These are phyloP conservation scores for Phytophthora podocarpi DNA, from an alignment of 352 stramenopile genomes.

Conservation along the genomic window DNA sequence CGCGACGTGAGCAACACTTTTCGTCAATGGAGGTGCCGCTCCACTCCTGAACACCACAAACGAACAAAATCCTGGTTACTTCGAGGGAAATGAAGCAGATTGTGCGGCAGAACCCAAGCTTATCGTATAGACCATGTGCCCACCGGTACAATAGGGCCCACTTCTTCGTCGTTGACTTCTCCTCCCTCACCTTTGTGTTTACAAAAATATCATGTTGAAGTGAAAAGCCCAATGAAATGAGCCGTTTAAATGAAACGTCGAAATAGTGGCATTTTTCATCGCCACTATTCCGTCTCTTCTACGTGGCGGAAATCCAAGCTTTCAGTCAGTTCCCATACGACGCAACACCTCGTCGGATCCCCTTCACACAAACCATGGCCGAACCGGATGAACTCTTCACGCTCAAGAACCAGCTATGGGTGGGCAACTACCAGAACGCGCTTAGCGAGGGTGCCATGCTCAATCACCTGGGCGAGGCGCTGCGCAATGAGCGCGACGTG, in stretches of 20 bases:
- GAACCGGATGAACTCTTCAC: conserved; percentile 98
- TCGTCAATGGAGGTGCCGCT: not conserved
- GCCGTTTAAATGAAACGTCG: too few species aligned
- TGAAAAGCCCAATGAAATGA: too few species aligned
- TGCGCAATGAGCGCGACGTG: conserved; percentile 94
- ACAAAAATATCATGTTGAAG: too few species aligned
- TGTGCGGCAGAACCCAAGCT: not conserved
- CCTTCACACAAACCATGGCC: conserved; percentile 69
- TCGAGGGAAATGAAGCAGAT: too few species aligned
- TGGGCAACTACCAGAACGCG: conserved; percentile 96
- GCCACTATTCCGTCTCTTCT: not conserved
- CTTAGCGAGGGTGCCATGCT: conserved; percentile 92
- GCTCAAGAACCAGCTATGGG: conserved; percentile 97
- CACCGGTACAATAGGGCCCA: not conserved
- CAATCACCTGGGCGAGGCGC: conserved; percentile 78
- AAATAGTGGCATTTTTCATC: too few species aligned
- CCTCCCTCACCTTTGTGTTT: too few species aligned
- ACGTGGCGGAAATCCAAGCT: conserved; percentile 20
- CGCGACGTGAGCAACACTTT: not conserved
- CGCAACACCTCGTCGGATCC: not conserved
- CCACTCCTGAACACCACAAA: not conserved
- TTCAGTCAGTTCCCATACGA: conserved; percentile 10
- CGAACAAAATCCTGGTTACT: too few species aligned
- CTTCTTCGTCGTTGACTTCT: conserved; percentile 1
- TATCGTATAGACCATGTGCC: not conserved